Conservation (phyloP, 345 rosid species). For the Angophora floribunda region DNA sequence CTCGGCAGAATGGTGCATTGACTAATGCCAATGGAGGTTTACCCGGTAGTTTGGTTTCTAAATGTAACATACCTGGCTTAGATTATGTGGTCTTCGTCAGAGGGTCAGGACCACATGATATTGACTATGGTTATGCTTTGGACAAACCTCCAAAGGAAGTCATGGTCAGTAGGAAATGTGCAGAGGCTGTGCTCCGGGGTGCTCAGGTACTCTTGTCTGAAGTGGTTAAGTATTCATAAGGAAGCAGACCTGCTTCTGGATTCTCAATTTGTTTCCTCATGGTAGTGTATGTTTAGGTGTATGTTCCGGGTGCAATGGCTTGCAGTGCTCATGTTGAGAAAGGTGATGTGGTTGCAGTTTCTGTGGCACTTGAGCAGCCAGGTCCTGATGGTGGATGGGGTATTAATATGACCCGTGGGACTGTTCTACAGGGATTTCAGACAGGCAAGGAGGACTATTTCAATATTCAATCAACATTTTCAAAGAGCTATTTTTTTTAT, state of each 20-base stretch:
- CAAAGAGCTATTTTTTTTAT: neutral
- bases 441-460: constrained; percentile 41
- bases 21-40: neutral
- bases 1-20: neutral
- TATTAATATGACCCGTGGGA: constrained; percentile 81
- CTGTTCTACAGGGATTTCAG: constrained; percentile 67
- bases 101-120: constrained; percentile 82
- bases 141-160: constrained; percentile 76
- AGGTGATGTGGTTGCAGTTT: constrained; percentile 92
- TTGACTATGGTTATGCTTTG: constrained; percentile 43
- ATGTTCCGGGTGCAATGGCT: constrained; percentile 95
- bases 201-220: constrained; percentile 51
- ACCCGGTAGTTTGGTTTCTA: constrained; percentile 18
- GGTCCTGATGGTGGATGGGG: constrained; percentile 65
- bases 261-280: neutral
- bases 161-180: constrained; percentile 94
- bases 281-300: constrained; percentile 41
- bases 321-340: constrained; percentile 95
- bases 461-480: neutral
- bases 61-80: constrained; percentile 68
- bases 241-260: neutral
- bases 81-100: constrained; percentile 77
- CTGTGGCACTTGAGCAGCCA: constrained; percentile 84
- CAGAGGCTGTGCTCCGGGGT: constrained; percentile 98
- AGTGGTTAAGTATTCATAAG: neutral